Evolutionary conservation across 306 rosid genomes (phyloP), one percentile per base, ranked within the genome.

Genomic region (Albizia julibrissin): DNA sequence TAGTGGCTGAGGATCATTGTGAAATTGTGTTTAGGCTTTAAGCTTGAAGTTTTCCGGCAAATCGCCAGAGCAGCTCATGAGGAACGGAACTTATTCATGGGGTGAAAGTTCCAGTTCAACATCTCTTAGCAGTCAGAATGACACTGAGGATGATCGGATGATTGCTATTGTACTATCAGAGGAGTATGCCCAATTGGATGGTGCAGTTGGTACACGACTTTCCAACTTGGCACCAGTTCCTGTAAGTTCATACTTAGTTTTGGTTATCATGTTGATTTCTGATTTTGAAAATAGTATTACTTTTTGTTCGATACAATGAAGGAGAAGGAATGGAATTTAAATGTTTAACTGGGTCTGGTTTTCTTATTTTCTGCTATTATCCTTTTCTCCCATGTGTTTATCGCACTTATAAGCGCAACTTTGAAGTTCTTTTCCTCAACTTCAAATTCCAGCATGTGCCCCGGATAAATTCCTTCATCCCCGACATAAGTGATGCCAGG

Each of bases 151-250:
- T 87, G 98, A 94, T 72, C 83, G 79, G 71, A 94, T 94, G 98
- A 94, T 94, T 78, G 98, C 97, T 77, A 66, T 74, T 80, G 86
- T 86, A 4, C 85, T 94, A 42, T 79, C 98, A 3, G 98, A 94
- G 85, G 98, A 91, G 85, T 92, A 94, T 75, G 94, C 98, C 64
- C 81, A 92, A 9, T 83, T 92, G 74, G 94, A 94, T 64, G 96
- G 93, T 68, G 86, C 87, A 27, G 87, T 89, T 47, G 90, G 88
- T 31, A 81, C 84, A 61, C 94, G 91, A 85, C 97, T 92, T 71
- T 64, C 95, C 71, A 91, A 88, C 77, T 89, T 91, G 33, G 94
- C 90, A 24, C 91, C 98, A 70, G 72, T 91, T 85, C 87, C 95
- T 72, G 97, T 92, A 87, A 76, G 74, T 6, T 75, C n/a, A 27